Conservation (phyloP, 2,329 filamentous ascomycete genomes). For the Aspergillus sp. region DNA sequence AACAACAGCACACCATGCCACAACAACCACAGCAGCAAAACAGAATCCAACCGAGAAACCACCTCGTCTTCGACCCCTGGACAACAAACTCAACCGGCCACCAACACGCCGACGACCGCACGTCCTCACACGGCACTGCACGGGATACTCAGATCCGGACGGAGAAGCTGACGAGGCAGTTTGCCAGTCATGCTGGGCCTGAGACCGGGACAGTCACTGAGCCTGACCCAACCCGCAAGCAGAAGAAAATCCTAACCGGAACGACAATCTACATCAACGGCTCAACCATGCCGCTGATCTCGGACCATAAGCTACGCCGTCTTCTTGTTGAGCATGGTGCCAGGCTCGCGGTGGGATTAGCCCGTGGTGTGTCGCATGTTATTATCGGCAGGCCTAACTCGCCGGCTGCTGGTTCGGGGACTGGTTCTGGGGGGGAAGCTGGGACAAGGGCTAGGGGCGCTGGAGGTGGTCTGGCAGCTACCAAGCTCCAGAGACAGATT, state of each 20-base stretch:
- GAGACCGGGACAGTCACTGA: slow-evolving; percentile 30
- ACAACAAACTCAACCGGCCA: slow-evolving; percentile 70
- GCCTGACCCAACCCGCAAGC: slow-evolving; percentile 7
- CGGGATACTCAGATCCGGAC: slow-evolving; percentile 53
- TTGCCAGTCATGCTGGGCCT: slow-evolving; percentile 28
- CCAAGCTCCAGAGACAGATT: slow-evolving; percentile 78
- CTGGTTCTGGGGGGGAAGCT: slow-evolving; percentile 6
- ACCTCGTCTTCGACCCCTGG: slow-evolving; percentile 34
- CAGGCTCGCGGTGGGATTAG: slow-evolving; percentile 60
- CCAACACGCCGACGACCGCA: slow-evolving; percentile 62
- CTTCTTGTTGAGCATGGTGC: slow-evolving; percentile 69
- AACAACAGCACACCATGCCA: background rate
- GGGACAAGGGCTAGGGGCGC: slow-evolving; percentile 40
- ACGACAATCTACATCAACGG: slow-evolving; percentile 80
- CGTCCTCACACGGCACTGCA: slow-evolving; percentile 53
- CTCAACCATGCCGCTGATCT: slow-evolving; percentile 70
- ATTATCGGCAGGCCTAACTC: slow-evolving; percentile 58
- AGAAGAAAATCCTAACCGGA: slow-evolving; percentile 55
- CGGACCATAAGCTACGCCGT: slow-evolving; percentile 77
- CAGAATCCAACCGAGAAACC: slow-evolving; percentile 10
- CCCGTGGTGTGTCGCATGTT: slow-evolving; percentile 75
- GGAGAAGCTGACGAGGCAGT: slow-evolving; percentile 62
- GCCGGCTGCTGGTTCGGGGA: background rate
- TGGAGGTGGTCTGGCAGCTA: slow-evolving; percentile 66
- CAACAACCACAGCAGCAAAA: background rate